phyloP scores from a whole-genome alignment of 805 yeast species.

The Candida schatavii region DNA sequence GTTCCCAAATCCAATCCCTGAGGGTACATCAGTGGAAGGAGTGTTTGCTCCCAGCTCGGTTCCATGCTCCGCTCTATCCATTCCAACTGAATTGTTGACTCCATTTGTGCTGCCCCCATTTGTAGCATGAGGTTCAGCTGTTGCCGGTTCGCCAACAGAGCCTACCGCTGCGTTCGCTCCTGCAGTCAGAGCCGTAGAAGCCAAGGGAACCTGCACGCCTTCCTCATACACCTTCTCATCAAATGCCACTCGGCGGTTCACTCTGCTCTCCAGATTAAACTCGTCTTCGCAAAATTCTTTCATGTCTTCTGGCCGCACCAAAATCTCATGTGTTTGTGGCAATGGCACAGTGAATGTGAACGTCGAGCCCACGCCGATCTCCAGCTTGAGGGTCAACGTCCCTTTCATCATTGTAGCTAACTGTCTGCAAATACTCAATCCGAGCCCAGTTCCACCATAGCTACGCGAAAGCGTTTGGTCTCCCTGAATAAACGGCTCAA shows the following conservation, averaged over 20 bases:
- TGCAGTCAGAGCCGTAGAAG: neutral
- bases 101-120: neutral
- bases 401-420: constrained; percentile 91
- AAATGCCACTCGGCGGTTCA: constrained; percentile 50
- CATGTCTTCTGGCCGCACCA: constrained; percentile 35
- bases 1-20: constrained; percentile 1
- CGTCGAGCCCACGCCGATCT: constrained; percentile 78
- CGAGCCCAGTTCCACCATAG: constrained; percentile 95
- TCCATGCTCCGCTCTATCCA: too few relatives aligned
- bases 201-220: neutral
- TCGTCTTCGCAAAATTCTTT: constrained; percentile 59
- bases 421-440: constrained; percentile 85
- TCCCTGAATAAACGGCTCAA: constrained; percentile 97
- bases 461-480: constrained; percentile 90
- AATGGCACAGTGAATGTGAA: constrained; percentile 80
- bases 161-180: neutral
- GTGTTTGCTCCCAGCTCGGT: neutral
- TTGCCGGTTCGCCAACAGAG: neutral
- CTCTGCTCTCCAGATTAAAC: constrained; percentile 54
- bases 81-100: neutral
- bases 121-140: neutral
- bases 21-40: constrained; percentile 1
- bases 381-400: constrained; percentile 67
- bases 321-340: constrained; percentile 58
- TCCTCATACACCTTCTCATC: constrained; percentile 11